Base-by-base conservation (phyloP, 352 stramenopile species). In the Phytophthora idaei region DNA sequence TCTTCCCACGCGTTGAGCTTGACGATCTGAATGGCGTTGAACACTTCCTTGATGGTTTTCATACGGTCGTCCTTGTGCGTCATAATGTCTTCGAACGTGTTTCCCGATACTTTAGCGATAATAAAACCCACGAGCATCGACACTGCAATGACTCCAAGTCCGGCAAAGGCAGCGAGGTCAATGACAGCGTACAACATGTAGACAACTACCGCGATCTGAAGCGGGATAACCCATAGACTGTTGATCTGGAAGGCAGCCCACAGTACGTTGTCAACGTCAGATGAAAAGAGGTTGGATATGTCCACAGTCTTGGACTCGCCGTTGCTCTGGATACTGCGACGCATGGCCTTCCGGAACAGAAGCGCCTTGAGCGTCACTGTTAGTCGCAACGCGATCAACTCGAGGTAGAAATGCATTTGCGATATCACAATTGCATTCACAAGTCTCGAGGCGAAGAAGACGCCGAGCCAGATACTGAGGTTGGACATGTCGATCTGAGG, bases 241-340 rank as follows among this genome's bases (percentile, higher is more conserved):
- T 94, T 91, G 27, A 60, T 53, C 46, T 73, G 74, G 32, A 66
- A 64, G 63, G 67, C 68, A 1, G 71, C 81, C 6, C 42, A 67
- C 25, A 88, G 29, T 4, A 89, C 15, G 31, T 79, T 84, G 31
- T 93, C 71, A 0, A 91, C 81, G 70, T 99, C 95, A 39, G 97
- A 90, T 5, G 87, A 92, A 61, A 97, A 96, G 6, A 99, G 78
- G 61, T 98, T 99, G 5, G 90, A 83, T 36, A 98, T 92, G 69
- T 98, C 90, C 28, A 75, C 70, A 4, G 61, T 32, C 8, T 57
- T 54, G 6, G 34, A 4, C 0, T 76, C 68, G 15, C 14, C 9
- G 12, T 67, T 65, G 28, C 14, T 55, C 29, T 80, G 67, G 10
- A 50, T 55, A 29, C 54, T 64, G 32, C 67, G 69, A 0, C 74